phyloP scores from a whole-genome alignment of 371 early-diverging fungal genomes.

The Zancudomyces culisetae region DNA sequence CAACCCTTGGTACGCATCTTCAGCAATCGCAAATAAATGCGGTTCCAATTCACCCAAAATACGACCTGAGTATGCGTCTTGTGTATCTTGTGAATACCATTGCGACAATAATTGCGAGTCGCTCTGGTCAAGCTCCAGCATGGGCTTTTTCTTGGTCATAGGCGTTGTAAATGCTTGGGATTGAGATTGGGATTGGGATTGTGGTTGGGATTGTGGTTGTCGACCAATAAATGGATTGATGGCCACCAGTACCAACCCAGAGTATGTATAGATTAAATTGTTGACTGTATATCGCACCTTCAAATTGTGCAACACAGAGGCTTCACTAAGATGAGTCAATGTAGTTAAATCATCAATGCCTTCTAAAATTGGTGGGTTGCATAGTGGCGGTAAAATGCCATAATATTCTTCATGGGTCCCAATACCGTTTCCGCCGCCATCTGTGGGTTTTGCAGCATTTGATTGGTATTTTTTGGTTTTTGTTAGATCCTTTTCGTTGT shows the following conservation, averaged over 20 bases:
- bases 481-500: no score
- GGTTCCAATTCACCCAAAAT: slow-evolving; percentile 90
- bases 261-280: slow-evolving; percentile 95
- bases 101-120: no score
- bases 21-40: slow-evolving; percentile 96
- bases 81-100: slow-evolving; percentile 39
- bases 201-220: slow-evolving; percentile 63
- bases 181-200: no score
- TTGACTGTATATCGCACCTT: slow-evolving; percentile 65
- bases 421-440: no score
- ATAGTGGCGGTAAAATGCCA: slow-evolving; percentile 68
- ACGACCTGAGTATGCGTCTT: slow-evolving; percentile 83
- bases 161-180: no score
- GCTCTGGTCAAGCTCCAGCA: no score
- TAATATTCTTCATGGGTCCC: no score
- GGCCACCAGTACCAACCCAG: slow-evolving; percentile 95
- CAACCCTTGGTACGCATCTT: slow-evolving; percentile 93
- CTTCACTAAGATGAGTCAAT: slow-evolving; percentile 77
- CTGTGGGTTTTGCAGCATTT: no score
- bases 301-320: slow-evolving; percentile 82
- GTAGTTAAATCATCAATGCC: slow-evolving; percentile 82
- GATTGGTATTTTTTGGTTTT: no score
- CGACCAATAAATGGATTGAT: slow-evolving; percentile 92
- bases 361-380: slow-evolving; percentile 75
- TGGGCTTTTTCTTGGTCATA: no score